Evolutionary conservation across 1,284 basidiomycete genomes (phyloP).

Genomic region (Naganishia albida): DNA sequence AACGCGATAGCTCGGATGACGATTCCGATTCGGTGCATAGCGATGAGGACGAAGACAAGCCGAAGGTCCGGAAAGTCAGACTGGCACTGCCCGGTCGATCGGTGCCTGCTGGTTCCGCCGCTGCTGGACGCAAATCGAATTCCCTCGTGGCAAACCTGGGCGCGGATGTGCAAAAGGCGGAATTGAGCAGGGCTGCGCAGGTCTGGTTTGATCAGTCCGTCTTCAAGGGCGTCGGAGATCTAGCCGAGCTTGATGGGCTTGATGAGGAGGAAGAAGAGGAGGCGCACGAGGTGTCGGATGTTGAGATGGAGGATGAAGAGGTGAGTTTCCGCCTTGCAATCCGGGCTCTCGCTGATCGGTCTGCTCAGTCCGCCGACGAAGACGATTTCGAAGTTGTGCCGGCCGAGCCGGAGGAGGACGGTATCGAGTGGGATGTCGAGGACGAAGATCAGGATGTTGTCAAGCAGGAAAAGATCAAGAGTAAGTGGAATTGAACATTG

Average conservation of each 20-base stretch:
- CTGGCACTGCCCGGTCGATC: constrained; percentile 31
- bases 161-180: constrained; percentile 44
- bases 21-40: constrained; percentile 44
- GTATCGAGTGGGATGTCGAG: constrained; percentile 76
- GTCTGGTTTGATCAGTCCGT: constrained; percentile 96
- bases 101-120: constrained; percentile 30
- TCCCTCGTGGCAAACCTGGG: constrained; percentile 44
- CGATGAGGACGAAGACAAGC: constrained; percentile 44
- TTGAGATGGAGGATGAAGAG: constrained; percentile 46
- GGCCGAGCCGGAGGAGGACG: constrained; percentile 62
- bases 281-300: constrained; percentile 54
- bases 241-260: constrained; percentile 58
- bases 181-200: constrained; percentile 59
- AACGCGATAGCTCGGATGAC: constrained; percentile 55
- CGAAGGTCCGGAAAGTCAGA: constrained; percentile 38
- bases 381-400: constrained; percentile 75
- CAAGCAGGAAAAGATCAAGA: constrained; percentile 69
- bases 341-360: constrained; percentile 17
- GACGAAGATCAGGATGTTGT: constrained; percentile 74
- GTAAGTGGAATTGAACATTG: too few species aligned
- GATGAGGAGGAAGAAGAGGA: constrained; percentile 57
- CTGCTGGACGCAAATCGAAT: constrained; percentile 18
- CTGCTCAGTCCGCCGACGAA: constrained; percentile 40
- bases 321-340: background rate
- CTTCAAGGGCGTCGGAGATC: constrained; percentile 73